Base-by-base conservation (phyloP, 225 moss, liverwort and hornwort species). In the Straminergon stramineum region DNA sequence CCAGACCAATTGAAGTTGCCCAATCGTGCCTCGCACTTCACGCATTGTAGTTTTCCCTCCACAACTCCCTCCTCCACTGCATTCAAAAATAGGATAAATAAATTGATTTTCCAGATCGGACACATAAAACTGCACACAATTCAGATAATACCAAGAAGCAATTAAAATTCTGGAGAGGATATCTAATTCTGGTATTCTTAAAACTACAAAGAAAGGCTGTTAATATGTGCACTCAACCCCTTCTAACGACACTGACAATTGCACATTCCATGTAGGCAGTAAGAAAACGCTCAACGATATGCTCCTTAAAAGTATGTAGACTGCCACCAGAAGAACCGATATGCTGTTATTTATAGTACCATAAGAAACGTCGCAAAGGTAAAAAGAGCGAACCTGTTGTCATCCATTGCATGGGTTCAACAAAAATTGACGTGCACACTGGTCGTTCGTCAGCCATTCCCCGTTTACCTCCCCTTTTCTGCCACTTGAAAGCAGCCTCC, bases 391-490 rank as follows among this genome's bases (percentile, higher is more conserved):
- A 74, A 99, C 99, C 99, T 94, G 99, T 87, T 65, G 94, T 96
- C 99, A 99, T 99, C 97, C 97, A 99, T 80, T 95, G 96, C 96
- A 99, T 95, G 48, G 99, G 99, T 87, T 99, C 99, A 71, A 99
- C 97, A 91, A 99, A 99, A 75, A 97, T 91, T 23, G 99, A 99
- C 30, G 99, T 96, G 93, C 99, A 99, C 51, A 90, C 93, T 17
- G 96, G 95, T 95, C 88, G 93, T 81, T 96, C 94, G 67, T 91
- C 90, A 35, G 95, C 92, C 90, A 92, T 94, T 76, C 91, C 90
- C 41, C 89, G 92, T 90, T 95, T 93, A 35, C 87, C 87, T 58
- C 93, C 96, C 79, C 94, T 94, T 90, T 96, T 96, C 70, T 93
- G 95, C 88, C 93, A 90, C 90, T 92, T 97, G 92, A 99, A 99